phyloP scores from a whole-genome alignment of 768 basidiomycete genomes.

The Rhodosporidiobolus odoratus region DNA sequence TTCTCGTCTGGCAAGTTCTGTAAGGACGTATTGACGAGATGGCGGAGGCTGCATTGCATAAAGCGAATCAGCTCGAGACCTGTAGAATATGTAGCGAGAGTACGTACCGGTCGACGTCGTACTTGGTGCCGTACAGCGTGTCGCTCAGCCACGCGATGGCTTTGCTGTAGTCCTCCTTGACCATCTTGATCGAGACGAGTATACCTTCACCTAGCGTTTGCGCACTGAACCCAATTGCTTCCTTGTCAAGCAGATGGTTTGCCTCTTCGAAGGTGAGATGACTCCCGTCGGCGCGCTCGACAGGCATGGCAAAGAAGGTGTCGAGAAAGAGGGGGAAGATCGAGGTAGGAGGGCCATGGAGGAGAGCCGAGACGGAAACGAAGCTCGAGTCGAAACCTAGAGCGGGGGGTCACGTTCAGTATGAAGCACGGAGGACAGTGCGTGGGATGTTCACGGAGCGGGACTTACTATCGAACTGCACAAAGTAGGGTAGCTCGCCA shows the following conservation, averaged over 20 bases:
- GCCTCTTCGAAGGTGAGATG: slow-evolving; percentile 76
- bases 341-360: slow-evolving; percentile 72
- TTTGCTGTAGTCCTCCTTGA: slow-evolving; percentile 71
- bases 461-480: slow-evolving; percentile 67
- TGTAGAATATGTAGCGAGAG: not conserved
- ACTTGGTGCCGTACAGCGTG: slow-evolving; percentile 67
- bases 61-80: not conserved
- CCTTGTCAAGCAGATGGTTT: slow-evolving; percentile 76
- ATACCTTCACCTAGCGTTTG: slow-evolving; percentile 59
- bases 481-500: slow-evolving; percentile 68
- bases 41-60: slow-evolving; percentile 59
- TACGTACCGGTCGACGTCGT: slow-evolving; percentile 68
- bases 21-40: slow-evolving; percentile 75
- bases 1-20: slow-evolving; percentile 85
- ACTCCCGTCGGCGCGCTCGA: slow-evolving; percentile 62
- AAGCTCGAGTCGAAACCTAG: slow-evolving; percentile 69
- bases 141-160: slow-evolving; percentile 82
- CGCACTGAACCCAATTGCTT: slow-evolving; percentile 76
- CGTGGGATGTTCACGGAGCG: not conserved
- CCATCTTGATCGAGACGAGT: slow-evolving; percentile 53
- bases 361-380: slow-evolving; percentile 67
- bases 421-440: too few relatives aligned
- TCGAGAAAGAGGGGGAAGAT: slow-evolving; percentile 66
- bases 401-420: not conserved
- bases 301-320: slow-evolving; percentile 80